Conservation (phyloP, 2,329 filamentous ascomycete species). For the Hypoxylon sp. region DNA sequence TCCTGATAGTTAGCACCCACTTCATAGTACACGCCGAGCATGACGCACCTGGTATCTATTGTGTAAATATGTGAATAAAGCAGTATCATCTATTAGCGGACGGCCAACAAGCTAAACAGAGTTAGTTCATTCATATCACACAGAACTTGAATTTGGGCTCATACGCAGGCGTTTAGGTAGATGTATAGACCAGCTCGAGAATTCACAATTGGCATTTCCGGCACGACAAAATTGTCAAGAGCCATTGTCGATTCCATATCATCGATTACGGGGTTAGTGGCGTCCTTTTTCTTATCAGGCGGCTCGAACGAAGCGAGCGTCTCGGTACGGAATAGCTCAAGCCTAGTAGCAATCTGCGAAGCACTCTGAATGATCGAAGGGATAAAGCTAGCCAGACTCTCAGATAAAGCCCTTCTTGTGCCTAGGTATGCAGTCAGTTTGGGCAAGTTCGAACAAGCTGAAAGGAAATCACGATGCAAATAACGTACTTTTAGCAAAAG, state of each 20-base stretch:
- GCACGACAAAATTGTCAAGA: constrained; percentile 67
- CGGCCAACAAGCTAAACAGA: constrained; percentile 79
- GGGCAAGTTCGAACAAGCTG: constrained; percentile 37
- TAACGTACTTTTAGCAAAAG: constrained; percentile 66
- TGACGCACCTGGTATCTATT: constrained; percentile 83
- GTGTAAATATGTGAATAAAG: constrained; percentile 83
- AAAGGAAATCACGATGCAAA: constrained; percentile 24
- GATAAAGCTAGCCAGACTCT: constrained; percentile 68
- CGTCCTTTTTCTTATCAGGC: constrained; percentile 66
- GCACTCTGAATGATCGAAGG: constrained; percentile 70
- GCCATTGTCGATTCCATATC: constrained; percentile 71
- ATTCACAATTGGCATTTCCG: constrained; percentile 79
- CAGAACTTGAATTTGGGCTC: constrained; percentile 49
- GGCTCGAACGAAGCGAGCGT: constrained; percentile 70
- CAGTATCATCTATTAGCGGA: constrained; percentile 85
- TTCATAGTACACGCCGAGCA: not conserved
- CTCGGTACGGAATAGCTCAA: constrained; percentile 72
- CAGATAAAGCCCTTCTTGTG: constrained; percentile 64
- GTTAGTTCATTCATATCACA: constrained; percentile 47
- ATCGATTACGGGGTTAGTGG: constrained; percentile 66
- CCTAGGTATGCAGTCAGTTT: constrained; percentile 53
- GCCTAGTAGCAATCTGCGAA: constrained; percentile 66
- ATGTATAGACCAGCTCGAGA: constrained; percentile 88
- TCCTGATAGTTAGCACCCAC: constrained; percentile 49
- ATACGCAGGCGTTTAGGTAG: constrained; percentile 84